Base-by-base conservation (phyloP, 164 flowering plant species). In the Nelumbo lutea region DNA sequence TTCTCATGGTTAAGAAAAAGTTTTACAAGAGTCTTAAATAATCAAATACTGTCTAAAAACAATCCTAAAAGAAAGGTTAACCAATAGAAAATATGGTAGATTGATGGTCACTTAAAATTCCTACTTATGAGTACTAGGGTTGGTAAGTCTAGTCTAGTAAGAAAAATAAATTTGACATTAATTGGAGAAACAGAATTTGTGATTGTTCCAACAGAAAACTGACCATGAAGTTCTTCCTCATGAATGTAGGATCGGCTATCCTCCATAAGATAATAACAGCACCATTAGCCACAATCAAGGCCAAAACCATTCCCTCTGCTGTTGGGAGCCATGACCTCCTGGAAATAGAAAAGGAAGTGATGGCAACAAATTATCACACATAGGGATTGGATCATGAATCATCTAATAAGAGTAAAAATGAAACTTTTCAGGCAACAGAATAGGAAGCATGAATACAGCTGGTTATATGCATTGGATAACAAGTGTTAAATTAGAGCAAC, bases 211-310 rank as follows among this genome's bases (percentile, higher is more conserved):
- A 59, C 44, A 2, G 15, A 53, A 59, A 62, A 75, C 86, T 79
- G 68, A 94, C 97, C 69, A 74, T 89, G 65, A 94, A 94, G 72
- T 91, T 78, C 42, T 81, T 79, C 76, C 68, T 64, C 98, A 94
- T 91, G 76, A 94, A 94, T 13, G 52, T 40, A 61, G 50, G 74
- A 74, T 84, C 85, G 9, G 84, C 84, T 75, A 81, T 55, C 59
- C 87, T 79, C 98, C 97, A 91, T 61, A 91, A 68, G 42, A 87
- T 9, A 69, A 84, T 90, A 71, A 91, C 89, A 70, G 84, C 95
- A 66, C 72, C 81, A 85, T 94, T 94, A 58, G 96, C 78, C 44
- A 72, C 53, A 66, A 94, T 82, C 76, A 94, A 77, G 62, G 92
- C 89, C 68, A 69, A 70, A 66, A 91, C 85, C 47, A 87, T 73